Evolutionary conservation across 768 basidiomycete genomes (phyloP).

Genomic region (Trametes cubensis): DNA sequence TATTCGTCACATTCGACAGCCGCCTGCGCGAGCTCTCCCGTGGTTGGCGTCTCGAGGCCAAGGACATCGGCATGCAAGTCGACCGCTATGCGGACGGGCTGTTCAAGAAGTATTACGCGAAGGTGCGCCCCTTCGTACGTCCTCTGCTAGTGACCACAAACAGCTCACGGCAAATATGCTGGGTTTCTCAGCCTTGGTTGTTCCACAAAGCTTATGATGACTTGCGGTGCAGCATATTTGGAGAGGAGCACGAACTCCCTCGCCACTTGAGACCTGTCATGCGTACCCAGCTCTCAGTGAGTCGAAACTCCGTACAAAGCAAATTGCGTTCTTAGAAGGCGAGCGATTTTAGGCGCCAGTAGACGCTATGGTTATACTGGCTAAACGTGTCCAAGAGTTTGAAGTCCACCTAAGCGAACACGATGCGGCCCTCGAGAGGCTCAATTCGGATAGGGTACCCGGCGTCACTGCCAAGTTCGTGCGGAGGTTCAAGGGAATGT

Average conservation of each 20-base stretch:
- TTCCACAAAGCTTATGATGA: background rate
- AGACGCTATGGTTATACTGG: no score
- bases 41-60: slow-evolving; percentile 15
- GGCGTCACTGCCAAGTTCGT: no score
- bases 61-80: slow-evolving; percentile 14
- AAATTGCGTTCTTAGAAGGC: no score
- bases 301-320: background rate
- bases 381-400: no score
- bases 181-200: background rate
- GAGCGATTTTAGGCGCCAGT: no score
- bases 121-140: background rate
- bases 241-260: background rate
- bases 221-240: slow-evolving; percentile 1
- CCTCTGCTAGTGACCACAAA: no score
- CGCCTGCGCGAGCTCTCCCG: slow-evolving; percentile 8
- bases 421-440: no score
- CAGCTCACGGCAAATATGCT: no score
- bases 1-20: slow-evolving; percentile 13
- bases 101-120: slow-evolving; percentile 2
- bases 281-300: background rate
- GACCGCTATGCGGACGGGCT: slow-evolving; percentile 18
- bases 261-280: slow-evolving; percentile 1
- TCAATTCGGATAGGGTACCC: background rate
- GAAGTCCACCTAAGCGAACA: no score
- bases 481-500: no score